A percentile compares a stretch with the other conserved stretches of the same genome.
These are phyloP conservation scores for Yamadazyma songkhlaensis DNA, from an alignment of 1,139 yeast genomes.

Conservation along the genomic window DNA sequence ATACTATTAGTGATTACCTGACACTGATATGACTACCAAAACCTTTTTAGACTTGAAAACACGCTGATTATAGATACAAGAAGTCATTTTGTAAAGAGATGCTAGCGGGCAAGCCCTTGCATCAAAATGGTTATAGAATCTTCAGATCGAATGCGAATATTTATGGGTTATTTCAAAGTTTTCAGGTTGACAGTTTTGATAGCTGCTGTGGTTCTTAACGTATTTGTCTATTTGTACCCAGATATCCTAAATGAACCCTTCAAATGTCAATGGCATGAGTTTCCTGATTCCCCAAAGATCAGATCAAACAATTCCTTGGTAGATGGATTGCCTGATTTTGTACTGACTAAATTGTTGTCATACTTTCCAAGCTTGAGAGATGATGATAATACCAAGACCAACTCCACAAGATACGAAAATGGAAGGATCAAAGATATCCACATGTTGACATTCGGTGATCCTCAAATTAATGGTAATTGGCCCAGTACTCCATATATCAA, in stretches of 20 bases:
- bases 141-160: neutral
- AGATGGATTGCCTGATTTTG: conserved; percentile 21
- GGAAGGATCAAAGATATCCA: conserved; percentile 47
- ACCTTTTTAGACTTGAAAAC: too few species aligned
- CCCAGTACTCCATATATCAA: conserved; percentile 68
- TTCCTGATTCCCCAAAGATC: conserved; percentile 12
- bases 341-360: conserved; percentile 22
- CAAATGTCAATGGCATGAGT: conserved; percentile 59
- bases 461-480: conserved; percentile 91
- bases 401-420: conserved; percentile 8
- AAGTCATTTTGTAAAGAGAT: too few species aligned
- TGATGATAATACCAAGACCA: conserved; percentile 7
- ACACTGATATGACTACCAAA: too few species aligned
- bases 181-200: conserved; percentile 3
- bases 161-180: conserved; percentile 11
- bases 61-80: too few species aligned
- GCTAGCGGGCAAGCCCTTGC: too few species aligned
- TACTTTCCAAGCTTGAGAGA: conserved; percentile 30
- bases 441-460: conserved; percentile 87
- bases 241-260: conserved; percentile 46
- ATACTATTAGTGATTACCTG: too few species aligned
- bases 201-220: conserved; percentile 36
- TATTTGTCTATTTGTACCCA: conserved; percentile 73
- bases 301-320: conserved; percentile 18
- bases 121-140: too few species aligned